Percentiles rank a stretch among this genome's conserved stretches.
Evolutionary conservation across 495 filamentous ascomycete species (phyloP).

Genomic region (Aspergillus kassunensis): DNA sequence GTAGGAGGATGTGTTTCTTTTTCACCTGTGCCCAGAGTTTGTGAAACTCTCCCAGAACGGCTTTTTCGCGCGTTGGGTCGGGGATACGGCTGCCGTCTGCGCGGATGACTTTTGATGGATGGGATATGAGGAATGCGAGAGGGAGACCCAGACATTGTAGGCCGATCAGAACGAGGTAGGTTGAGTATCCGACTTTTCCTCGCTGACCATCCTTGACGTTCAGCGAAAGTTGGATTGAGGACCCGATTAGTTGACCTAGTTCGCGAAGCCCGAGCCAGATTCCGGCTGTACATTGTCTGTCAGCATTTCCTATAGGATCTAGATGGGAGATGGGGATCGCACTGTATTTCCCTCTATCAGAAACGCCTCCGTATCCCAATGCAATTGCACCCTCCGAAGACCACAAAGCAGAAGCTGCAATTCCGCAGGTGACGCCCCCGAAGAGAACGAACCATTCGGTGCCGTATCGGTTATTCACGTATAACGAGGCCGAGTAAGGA

Average conservation of each 20-base stretch:
- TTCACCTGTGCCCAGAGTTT: constrained; percentile 4
- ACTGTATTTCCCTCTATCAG: constrained; percentile 8
- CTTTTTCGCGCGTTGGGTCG: constrained; percentile 4
- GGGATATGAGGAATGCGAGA: constrained; percentile 6
- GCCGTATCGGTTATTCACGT: constrained; percentile 9
- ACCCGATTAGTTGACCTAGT: constrained; percentile 11
- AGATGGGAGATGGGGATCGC: neutral
- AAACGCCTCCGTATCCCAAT: constrained; percentile 6
- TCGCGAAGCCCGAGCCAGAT: constrained; percentile 12
- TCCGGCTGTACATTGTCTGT: constrained; percentile 3
- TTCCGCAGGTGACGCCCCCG: constrained; percentile 10
- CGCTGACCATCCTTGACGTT: constrained; percentile 4
- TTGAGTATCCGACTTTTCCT: constrained; percentile 8
- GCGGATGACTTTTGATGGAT: constrained; percentile 8
- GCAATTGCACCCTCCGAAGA: constrained; percentile 11
- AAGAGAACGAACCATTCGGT: constrained; percentile 10
- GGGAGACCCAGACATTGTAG: constrained; percentile 7
- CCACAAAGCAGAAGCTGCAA: constrained; percentile 8
- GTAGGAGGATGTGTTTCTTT: constrained; percentile 7
- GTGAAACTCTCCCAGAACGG: constrained; percentile 4
- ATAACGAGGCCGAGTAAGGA: constrained; percentile 9
- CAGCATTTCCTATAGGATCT: neutral
- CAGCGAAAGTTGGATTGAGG: constrained; percentile 9
- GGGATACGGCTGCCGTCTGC: neutral
- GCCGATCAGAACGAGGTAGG: constrained; percentile 4